Base-by-base conservation (phyloP, 768 basidiomycete genomes). In the Mycena haematopus region DNA sequence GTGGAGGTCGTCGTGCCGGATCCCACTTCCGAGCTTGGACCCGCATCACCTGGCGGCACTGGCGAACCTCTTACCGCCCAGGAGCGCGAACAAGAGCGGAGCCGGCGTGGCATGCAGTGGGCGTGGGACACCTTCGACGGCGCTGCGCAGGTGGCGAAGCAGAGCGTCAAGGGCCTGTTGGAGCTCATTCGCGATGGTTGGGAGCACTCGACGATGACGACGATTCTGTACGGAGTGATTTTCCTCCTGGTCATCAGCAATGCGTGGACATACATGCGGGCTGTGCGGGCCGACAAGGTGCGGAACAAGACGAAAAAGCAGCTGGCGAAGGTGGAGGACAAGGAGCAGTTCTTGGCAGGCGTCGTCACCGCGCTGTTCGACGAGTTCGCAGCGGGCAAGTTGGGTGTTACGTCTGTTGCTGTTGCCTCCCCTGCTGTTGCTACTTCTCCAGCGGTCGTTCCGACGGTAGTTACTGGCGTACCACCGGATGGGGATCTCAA, bases 81-180 rank as follows among this genome's bases (percentile, higher is more conserved):
- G 73, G 79, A 79, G 60, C 85, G 90, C 55, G 89, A 90, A 72
- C 79, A 82, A 58, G 87, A 91, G 71, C 85, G 88, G 17, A 86
- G 88, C 63, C 83, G 80, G 60, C 89, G 91, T 19, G 87, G 87
- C 0, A 76, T 93, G 65, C 93, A 95, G 69, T 95, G 93, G 93
- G 92, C 92, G 3, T 91, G 86, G 78, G 93, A 95, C 67, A 95
- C 93, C 50, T 83, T 92, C 73, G 88, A 88, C 31, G 93, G 91
- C 11, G 88, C 93, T 2, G 82, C 78, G 63, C 80, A 84, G 65
- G 92, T 95, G 63, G 92, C 86, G 31, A 79, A 77, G 69, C 85
- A 86, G 71, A 92, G 90, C 63, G 84, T 90, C 45, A 80, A 75
- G 49, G 91, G 86, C 21, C 89, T 90, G 25, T 71, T 93, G 62